Evolutionary conservation across 257 asterid genomes (phyloP), one percentile per base, ranked within the genome.

Genomic region (Solanum arcanum): DNA sequence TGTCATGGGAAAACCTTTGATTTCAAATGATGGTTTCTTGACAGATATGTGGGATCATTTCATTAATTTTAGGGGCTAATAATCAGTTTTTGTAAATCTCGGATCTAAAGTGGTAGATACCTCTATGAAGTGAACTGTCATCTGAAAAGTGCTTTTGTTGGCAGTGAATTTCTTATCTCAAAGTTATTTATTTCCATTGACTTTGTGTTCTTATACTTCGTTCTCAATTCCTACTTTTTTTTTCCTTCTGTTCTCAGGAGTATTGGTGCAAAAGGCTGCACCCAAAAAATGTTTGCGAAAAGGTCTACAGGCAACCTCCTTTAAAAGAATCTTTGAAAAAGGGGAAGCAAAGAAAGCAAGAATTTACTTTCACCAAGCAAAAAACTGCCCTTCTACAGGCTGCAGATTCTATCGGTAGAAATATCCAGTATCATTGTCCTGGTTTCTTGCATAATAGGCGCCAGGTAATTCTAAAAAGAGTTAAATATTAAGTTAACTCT

Each of bases 221-320:
- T 82, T 88, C 86, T 76, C 78, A 86, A 81, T 60, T 86, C 86
- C 39, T 47, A 52, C 82, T 33, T 70, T 42, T 76, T 72, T 86
- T 75, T 37, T 59, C 49, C 78, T 46, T 87, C 42, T 46, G 66
- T 46, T 88, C 62, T 44, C 88, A 97, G 99, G 99, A 97, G 90
- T 95, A 95, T 89, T 97, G 99, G 99, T 97, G 98, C 92, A 97
- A 95, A 91, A 92, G 95, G 91, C 91, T 91, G 90, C 99, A 97
- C 89, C 99, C 99, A 6, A 97, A 97, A 93, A 91, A 92, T 92
- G 99, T 97, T 60, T 97, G 99, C 33, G 99, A 97, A 92, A 95
- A 97, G 89, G 99, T 97, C 31, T 97, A 97, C 89, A 92, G 99
- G 92, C 99, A 97, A 89, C 99, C 99, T 77, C 97, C 99, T 88